Evolutionary conservation across 768 basidiomycete genomes (phyloP), one percentile per base, ranked within the genome.

Genomic region (Termitomyces eurrhizus): DNA sequence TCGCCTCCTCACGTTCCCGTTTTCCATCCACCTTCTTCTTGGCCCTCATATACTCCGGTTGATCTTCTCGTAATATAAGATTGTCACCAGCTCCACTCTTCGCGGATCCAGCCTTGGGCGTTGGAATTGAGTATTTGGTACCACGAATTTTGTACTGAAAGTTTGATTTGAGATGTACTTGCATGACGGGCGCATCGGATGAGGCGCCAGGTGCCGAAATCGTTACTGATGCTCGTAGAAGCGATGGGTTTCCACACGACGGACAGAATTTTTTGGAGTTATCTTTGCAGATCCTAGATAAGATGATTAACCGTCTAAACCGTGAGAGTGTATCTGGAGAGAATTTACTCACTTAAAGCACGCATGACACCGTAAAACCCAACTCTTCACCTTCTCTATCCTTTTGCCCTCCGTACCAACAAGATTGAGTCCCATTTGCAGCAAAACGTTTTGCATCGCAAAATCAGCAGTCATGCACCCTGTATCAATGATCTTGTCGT

Each of bases 381-480:
- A 98, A 61, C 87, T 98, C 74, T 95, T 94, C 32, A 98, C 88
- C 67, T 85, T 90, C 64, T 90, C 83, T 60, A 99, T 96, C 65
- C 85, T 81, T 76, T 89, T 95, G 5, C 97, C 97, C 63, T 95
- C 93, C 7, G 91, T 83, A 9, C 94, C 88, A 12, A 99, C 87
- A 33, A 98, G 80, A 62, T 88, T 90, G 63, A 99, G 75, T 0
- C 91, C 91, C 91, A 98, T 95, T 72, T 97, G 95, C 54, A 99
- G 74, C 64, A 96, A 75, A 24, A 98, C 93, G 68, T 99, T 99
- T 75, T 99, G 97, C 88, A 99, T 97, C 18, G 97, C 97, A 72
- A 95, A 98, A 82, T 99, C 97, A 24, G 92, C 92, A 9, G 97
- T 98, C 91, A 98, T 94, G 71, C 95, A 97, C 18, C 95, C 97